Evolutionary conservation across 169 alveolate genomes (phyloP).

Genomic region (Plasmodium chabaudi): DNA sequence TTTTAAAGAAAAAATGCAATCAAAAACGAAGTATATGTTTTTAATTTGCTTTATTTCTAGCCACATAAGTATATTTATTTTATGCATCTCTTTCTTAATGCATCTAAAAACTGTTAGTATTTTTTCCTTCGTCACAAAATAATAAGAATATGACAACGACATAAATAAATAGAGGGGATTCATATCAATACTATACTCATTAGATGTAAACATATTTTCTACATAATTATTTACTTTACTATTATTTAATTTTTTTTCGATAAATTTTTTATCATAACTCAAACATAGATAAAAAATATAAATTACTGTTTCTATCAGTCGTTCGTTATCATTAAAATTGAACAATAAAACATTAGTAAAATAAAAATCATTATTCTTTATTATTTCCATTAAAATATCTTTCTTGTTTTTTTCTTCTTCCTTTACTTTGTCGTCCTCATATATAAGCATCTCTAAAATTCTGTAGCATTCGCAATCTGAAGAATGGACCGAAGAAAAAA

Average conservation of each 20-base stretch:
- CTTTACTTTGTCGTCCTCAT: constrained; percentile 29
- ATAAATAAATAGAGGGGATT: constrained; percentile 66
- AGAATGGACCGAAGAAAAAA: neutral
- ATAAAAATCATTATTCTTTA: constrained; percentile 61
- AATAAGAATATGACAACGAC: constrained; percentile 66
- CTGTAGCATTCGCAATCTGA: constrained; percentile 50
- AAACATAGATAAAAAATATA: constrained; percentile 56
- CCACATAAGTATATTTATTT: constrained; percentile 48
- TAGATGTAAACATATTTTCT: constrained; percentile 41
- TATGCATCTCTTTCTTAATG: constrained; percentile 53
- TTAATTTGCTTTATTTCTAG: constrained; percentile 52
- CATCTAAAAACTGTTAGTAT: constrained; percentile 27
- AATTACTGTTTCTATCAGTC: constrained; percentile 64
- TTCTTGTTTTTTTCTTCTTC: constrained; percentile 14
- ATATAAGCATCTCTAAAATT: constrained; percentile 47
- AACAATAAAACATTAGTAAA: constrained; percentile 51
- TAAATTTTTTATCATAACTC: constrained; percentile 45
- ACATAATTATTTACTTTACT: constrained; percentile 53
- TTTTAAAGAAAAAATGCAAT: constrained; percentile 56
- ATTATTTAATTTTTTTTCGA: constrained; percentile 38
- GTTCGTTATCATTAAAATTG: constrained; percentile 71
- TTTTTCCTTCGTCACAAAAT: constrained; percentile 60
- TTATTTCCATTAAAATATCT: constrained; percentile 56
- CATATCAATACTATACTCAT: constrained; percentile 27
- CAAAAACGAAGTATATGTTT: constrained; percentile 63